Conservation (phyloP, 805 yeast species). For the Suhomyces vadensis region DNA sequence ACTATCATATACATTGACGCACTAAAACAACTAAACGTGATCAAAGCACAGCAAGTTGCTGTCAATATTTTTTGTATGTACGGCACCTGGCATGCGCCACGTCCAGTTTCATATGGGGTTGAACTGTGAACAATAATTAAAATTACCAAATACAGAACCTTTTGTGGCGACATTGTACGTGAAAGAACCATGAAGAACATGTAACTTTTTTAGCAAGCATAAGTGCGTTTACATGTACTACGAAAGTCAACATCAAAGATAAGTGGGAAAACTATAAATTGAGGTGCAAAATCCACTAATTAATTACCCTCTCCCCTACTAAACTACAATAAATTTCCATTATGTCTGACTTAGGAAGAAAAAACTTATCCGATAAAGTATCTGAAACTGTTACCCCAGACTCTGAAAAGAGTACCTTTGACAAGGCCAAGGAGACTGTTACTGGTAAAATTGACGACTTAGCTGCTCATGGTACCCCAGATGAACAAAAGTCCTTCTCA, state of each 20-base stretch:
- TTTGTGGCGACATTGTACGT: conserved; percentile 1
- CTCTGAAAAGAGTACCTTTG: conserved; percentile 38
- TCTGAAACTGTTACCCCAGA: conserved; percentile 42
- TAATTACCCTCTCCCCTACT: neutral
- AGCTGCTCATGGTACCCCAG: conserved; percentile 57
- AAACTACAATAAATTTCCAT: neutral
- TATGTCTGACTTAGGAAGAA: conserved; percentile 48
- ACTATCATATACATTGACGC: neutral
- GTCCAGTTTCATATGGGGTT: neutral
- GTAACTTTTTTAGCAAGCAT: neutral
- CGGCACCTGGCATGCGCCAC: conserved; percentile 2
- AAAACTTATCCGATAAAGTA: conserved; percentile 41
- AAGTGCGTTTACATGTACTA: neutral
- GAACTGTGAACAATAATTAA: neutral
- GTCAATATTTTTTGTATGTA: neutral
- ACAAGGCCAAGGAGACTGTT: conserved; percentile 39
- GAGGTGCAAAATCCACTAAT: no score
- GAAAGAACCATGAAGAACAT: neutral
- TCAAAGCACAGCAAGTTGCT: conserved; percentile 1
- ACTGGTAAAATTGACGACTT: conserved; percentile 36
- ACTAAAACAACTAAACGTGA: neutral
- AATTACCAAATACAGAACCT: neutral
- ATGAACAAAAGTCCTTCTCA: conserved; percentile 62
- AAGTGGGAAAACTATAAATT: conserved; percentile 4
- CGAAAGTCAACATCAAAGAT: neutral